Evolutionary conservation across 169 alveolate species (phyloP).

Genomic region (Plasmodium gaboni): DNA sequence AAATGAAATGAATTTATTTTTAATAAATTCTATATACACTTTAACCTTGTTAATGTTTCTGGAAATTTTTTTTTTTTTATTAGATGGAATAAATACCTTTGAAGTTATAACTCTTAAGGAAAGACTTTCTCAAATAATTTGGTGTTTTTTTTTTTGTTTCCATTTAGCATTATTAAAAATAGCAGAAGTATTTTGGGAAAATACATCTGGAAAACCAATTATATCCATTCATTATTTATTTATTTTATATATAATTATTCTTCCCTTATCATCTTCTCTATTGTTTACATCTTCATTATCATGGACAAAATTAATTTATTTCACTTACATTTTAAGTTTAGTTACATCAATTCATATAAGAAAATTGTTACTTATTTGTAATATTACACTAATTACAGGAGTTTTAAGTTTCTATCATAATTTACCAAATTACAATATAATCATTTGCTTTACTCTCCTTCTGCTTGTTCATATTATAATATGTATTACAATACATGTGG

Average conservation of each 20-base stretch:
- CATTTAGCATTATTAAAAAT: conserved; percentile 49
- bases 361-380: conserved; percentile 17
- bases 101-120: conserved; percentile 48
- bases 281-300: conserved; percentile 66
- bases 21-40: conserved; percentile 33
- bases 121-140: conserved; percentile 47
- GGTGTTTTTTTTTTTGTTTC: conserved; percentile 50
- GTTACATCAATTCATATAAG: conserved; percentile 59
- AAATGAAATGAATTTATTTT: conserved; percentile 46
- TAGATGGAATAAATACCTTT: conserved; percentile 71
- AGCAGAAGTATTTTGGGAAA: conserved; percentile 58
- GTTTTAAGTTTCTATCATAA: conserved; percentile 37
- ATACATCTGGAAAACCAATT: conserved; percentile 10
- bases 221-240: conserved; percentile 33
- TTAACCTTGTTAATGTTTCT: conserved; percentile 43
- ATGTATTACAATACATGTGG: conserved; percentile 28
- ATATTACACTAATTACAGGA: conserved; percentile 32
- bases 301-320: conserved; percentile 56
- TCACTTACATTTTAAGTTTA: conserved; percentile 37
- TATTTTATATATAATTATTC: conserved; percentile 34
- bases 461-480: conserved; percentile 17
- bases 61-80: conserved; percentile 57
- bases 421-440: conserved; percentile 6
- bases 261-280: conserved; percentile 48
- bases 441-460: conserved; percentile 31